Evolutionary conservation across 106 monocot genomes (phyloP), one percentile per base, ranked within the genome.

Genomic region (Triglochin maritima): DNA sequence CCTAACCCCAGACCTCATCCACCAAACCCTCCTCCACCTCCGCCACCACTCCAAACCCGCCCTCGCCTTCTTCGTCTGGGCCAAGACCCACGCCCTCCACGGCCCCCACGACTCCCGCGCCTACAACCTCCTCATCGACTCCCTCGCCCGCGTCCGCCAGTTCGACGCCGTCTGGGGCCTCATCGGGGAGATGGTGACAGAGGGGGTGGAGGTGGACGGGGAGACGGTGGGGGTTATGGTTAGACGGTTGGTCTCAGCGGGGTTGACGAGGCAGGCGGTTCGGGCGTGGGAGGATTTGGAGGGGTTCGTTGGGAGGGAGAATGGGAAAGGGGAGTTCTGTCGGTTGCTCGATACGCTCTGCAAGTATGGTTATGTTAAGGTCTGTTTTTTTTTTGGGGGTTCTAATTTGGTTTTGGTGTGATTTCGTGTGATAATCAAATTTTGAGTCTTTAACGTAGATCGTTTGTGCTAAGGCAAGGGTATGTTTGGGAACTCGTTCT

Each of bases 291-390:
- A 98, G 46, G 96, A 91, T 55, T 91, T 91, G 91, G 91, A 91
- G 80, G 88, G 88, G 47, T 91, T 98, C 56, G 66, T 98, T 41
- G 91, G 88, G 50, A 78, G 88, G 72, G 78, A 79, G 16, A 64
- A 86, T 2, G 46, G 75, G 47, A 67, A 44, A 7, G 74, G 43
- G 58, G 91, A 91, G 66, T 91, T 98, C 67, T 68, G 73, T 48
- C 76, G 82, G 60, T 68, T 98, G 47, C 85, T 98, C 1, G 96
- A 98, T 56, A 98, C 91, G 4, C 85, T 98, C 50, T 91, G 91
- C 91, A 91, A 98, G 82, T 98, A 98, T 72, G 85, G 89, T 4
- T 80, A 86, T 67, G 82, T 91, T 2, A 98, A 91, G 88, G 91
- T 92, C 17, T 55, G 63, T 42, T 17, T 45, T 70, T 70, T 51